These are phyloP conservation scores for Aspergillus candidus DNA, from an alignment of 2,329 filamentous ascomycete genomes.

Conservation along the genomic window DNA sequence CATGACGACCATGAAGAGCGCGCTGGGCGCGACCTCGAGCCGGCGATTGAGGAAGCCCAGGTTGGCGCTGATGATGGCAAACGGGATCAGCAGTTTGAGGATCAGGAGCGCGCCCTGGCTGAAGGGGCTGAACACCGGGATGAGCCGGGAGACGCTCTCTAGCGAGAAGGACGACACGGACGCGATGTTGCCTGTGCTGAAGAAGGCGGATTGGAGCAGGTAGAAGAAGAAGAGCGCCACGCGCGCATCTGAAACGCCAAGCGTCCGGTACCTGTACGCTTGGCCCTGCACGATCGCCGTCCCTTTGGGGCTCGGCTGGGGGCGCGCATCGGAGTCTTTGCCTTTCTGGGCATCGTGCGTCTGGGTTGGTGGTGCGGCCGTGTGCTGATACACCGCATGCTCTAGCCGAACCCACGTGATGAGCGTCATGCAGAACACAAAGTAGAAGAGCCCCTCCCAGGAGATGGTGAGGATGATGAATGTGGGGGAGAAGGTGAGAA, in stretches of 20 bases:
- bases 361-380: conserved; percentile 17
- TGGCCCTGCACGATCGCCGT: conserved; percentile 28
- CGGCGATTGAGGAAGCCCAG: conserved; percentile 86
- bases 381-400: conserved; percentile 59
- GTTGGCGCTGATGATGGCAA: conserved; percentile 85
- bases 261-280: conserved; percentile 52
- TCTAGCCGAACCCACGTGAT: conserved; percentile 91
- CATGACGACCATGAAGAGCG: conserved; percentile 92
- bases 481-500: conserved; percentile 83
- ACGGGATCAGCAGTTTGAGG: conserved; percentile 87
- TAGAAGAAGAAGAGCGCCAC: conserved; percentile 93
- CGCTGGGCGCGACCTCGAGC: conserved; percentile 76
- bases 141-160: conserved; percentile 77
- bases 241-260: conserved; percentile 76
- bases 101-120: conserved; percentile 81
- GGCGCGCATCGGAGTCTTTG: conserved; percentile 21
- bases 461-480: conserved; percentile 97
- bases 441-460: conserved; percentile 94
- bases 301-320: conserved; percentile 25
- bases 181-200: conserved; percentile 92
- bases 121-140: conserved; percentile 92
- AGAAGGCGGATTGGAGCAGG: conserved; percentile 90
- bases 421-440: conserved; percentile 75
- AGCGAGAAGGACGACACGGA: conserved; percentile 90
- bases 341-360: conserved; percentile 1